A percentile compares a stretch with the other conserved stretches of the same genome.
phyloP scores from a whole-genome alignment of 2,329 filamentous ascomycete genomes.

The Aspergillus terreus region DNA sequence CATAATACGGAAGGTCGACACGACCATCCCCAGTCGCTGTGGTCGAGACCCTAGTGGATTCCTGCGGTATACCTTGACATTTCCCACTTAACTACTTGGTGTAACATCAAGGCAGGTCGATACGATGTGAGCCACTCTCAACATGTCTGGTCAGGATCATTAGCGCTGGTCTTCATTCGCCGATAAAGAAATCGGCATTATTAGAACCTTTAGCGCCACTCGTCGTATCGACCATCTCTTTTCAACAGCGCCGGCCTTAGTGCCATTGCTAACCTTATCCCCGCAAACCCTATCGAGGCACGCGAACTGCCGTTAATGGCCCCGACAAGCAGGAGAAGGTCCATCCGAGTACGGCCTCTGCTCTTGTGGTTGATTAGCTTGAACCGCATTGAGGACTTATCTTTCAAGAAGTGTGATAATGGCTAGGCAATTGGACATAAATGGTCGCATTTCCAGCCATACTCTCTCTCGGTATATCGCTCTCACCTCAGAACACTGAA shows the following conservation, averaged over 20 bases:
- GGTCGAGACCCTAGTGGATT: too few relatives aligned
- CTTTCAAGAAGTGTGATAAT: not conserved
- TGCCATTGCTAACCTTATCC: not conserved
- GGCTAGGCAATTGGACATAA: too few relatives aligned
- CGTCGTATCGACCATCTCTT: constrained; percentile 2
- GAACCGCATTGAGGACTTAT: not conserved
- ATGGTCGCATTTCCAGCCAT: too few relatives aligned
- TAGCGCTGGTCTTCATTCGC: not conserved
- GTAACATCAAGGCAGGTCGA: constrained; percentile 5
- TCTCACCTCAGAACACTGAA: too few relatives aligned
- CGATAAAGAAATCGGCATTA: too few relatives aligned
- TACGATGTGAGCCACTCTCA: not conserved
- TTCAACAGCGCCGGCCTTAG: not conserved
- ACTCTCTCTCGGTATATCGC: too few relatives aligned
- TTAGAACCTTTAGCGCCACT: not conserved
- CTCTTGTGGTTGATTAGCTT: not conserved
- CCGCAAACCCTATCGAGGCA: not conserved
- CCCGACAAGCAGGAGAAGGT: not conserved
- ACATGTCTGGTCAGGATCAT: not conserved
- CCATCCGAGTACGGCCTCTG: not conserved
- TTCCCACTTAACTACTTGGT: not conserved
- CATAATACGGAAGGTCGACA: too few relatives aligned
- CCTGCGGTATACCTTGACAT: too few relatives aligned
- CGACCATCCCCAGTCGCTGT: too few relatives aligned
- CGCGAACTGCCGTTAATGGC: not conserved